Conservation (phyloP, 2,329 filamentous ascomycete genomes). For the Huntiella omanensis region DNA sequence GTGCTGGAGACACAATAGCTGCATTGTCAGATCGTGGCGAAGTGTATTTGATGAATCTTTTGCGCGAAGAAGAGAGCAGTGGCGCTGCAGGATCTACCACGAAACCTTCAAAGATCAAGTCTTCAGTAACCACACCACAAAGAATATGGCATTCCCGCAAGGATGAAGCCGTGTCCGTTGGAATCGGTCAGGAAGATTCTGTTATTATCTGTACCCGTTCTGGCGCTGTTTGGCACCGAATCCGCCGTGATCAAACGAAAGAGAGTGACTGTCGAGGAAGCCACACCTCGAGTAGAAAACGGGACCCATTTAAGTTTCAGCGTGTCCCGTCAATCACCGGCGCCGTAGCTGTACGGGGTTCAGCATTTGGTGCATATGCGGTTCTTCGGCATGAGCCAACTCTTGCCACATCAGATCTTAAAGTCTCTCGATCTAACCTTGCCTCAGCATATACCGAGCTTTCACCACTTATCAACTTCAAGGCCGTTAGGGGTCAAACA, state of each 20-base stretch:
- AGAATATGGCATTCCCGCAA: constrained; percentile 83
- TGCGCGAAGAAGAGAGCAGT: constrained; percentile 45
- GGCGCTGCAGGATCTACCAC: constrained; percentile 57
- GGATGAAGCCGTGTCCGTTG: constrained; percentile 69
- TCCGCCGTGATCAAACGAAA: constrained; percentile 67
- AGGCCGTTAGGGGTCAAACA: constrained; percentile 22
- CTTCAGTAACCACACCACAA: constrained; percentile 57
- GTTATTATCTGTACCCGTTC: constrained; percentile 87
- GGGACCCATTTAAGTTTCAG: constrained; percentile 90
- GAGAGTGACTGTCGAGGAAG: constrained; percentile 37
- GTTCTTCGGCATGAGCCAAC: constrained; percentile 71
- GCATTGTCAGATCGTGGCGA: constrained; percentile 72
- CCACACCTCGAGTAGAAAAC: constrained; percentile 14
- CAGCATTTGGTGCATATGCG: constrained; percentile 75
- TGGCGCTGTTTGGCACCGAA: constrained; percentile 80
- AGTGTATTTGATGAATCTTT: constrained; percentile 68
- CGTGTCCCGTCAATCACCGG: constrained; percentile 76
- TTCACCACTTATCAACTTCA: constrained; percentile 46
- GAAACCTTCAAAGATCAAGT: constrained; percentile 77
- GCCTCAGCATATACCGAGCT: constrained; percentile 58
- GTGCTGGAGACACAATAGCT: constrained; percentile 80
- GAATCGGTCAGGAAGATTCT: constrained; percentile 78
- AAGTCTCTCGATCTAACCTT: constrained; percentile 45
- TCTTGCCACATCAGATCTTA: constrained; percentile 54
- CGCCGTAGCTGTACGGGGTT: constrained; percentile 68